Evolutionary conservation across 2,329 filamentous ascomycete genomes (phyloP).

Genomic region (Colletotrichum sp.): DNA sequence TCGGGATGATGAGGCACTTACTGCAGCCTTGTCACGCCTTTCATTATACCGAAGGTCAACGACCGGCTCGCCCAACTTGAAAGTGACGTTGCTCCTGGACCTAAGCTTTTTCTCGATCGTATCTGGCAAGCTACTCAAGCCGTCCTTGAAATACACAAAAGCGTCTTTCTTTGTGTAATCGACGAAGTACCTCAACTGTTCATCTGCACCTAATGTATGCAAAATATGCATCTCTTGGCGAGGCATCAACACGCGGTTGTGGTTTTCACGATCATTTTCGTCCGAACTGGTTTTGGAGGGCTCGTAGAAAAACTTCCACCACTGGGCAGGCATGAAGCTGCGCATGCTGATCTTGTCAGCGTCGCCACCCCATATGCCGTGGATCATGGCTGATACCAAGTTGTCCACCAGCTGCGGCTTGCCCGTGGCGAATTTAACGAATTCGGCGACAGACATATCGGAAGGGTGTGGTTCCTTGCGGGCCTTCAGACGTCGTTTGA

Average conservation of each 20-base stretch:
- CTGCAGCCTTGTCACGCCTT: conserved; percentile 43
- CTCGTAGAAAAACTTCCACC: conserved; percentile 41
- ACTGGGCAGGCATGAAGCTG: conserved; percentile 55
- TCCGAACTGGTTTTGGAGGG: background rate
- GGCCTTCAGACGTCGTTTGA: conserved; percentile 36
- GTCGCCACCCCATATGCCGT: conserved; percentile 94
- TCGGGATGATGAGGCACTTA: conserved; percentile 30
- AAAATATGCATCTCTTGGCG: conserved; percentile 33
- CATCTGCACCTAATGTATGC: conserved; percentile 25
- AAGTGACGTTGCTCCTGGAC: conserved; percentile 61
- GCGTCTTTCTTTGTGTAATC: background rate
- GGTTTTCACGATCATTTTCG: background rate
- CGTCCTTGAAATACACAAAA: conserved; percentile 54
- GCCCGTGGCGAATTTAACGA: conserved; percentile 59
- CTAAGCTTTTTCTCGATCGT: conserved; percentile 57
- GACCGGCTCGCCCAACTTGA: conserved; percentile 58
- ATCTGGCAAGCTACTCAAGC: conserved; percentile 67
- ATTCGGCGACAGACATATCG: conserved; percentile 77
- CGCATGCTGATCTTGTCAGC: conserved; percentile 79
- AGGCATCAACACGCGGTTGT: conserved; percentile 28
- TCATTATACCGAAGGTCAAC: conserved; percentile 46
- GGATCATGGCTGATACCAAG: conserved; percentile 75
- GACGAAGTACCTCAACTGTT: conserved; percentile 23
- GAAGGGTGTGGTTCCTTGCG: conserved; percentile 33
- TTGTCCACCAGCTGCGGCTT: conserved; percentile 69